A percentile compares a stretch with the other conserved stretches of the same genome.
Evolutionary conservation across 2,329 filamentous ascomycete species (phyloP).

Genomic region (Pseudogymnoascus sp.): DNA sequence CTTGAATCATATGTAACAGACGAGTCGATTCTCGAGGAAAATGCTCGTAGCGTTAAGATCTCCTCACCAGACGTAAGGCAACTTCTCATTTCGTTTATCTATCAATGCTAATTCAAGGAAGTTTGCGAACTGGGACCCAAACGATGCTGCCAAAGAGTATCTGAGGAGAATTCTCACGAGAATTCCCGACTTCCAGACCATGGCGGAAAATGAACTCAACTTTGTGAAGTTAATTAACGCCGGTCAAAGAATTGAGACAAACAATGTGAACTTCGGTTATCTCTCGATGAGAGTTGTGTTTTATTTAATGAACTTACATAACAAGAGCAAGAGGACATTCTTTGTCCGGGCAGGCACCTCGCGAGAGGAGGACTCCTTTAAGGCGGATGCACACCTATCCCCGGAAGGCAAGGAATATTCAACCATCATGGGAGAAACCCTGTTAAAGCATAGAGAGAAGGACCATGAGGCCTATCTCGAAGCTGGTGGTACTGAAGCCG

Average conservation of each 20-base stretch:
- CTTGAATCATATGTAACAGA: conserved; percentile 95
- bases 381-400: conserved; percentile 78
- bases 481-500: conserved; percentile 58
- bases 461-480: conserved; percentile 66
- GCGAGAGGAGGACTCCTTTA: conserved; percentile 84
- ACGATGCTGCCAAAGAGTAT: conserved; percentile 89
- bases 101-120: conserved; percentile 30
- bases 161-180: conserved; percentile 82
- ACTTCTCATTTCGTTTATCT: neutral
- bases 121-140: conserved; percentile 86
- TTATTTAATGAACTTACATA: conserved; percentile 94
- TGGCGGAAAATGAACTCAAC: conserved; percentile 89
- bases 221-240: conserved; percentile 99
- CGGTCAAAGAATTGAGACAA: conserved; percentile 85
- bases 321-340: conserved; percentile 89
- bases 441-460: conserved; percentile 75
- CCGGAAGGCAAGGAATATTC: conserved; percentile 75
- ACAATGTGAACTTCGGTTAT: conserved; percentile 95
- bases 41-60: conserved; percentile 95
- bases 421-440: conserved; percentile 73
- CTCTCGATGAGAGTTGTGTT: conserved; percentile 96
- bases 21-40: conserved; percentile 88
- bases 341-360: conserved; percentile 85
- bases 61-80: conserved; percentile 78
- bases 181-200: conserved; percentile 93